A percentile compares a stretch with the other conserved stretches of the same genome.
Conservation (phyloP, 164 flowering plant genomes). For the Platanus orientalis region DNA sequence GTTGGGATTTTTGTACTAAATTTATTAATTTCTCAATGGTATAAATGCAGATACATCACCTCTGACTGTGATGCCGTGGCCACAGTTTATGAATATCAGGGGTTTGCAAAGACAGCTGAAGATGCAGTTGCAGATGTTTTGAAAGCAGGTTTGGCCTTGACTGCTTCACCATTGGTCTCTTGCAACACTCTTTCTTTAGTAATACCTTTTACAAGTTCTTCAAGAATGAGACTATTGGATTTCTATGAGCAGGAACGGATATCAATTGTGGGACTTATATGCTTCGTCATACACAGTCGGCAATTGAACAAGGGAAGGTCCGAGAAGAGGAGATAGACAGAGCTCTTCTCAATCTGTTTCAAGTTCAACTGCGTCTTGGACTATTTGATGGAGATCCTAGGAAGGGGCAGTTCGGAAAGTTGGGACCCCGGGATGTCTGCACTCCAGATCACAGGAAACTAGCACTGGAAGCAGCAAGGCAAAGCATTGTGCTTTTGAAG, state of each 20-base stretch:
- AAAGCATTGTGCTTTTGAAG: constrained; percentile 88
- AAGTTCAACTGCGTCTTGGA: constrained; percentile 79
- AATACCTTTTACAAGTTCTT: neutral
- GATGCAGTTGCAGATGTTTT: constrained; percentile 83
- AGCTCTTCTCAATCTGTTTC: constrained; percentile 73
- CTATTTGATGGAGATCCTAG: constrained; percentile 72
- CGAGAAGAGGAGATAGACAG: constrained; percentile 62
- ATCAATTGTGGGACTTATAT: constrained; percentile 82
- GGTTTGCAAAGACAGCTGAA: constrained; percentile 49
- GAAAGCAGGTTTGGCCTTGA: constrained; percentile 63
- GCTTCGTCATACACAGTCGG: constrained; percentile 50
- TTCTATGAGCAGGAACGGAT: constrained; percentile 60
- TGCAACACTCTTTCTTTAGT: neutral
- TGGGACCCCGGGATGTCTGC: constrained; percentile 73
- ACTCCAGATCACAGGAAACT: constrained; percentile 51
- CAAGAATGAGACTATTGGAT: neutral
- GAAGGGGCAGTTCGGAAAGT: constrained; percentile 44
- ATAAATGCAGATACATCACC: constrained; percentile 64
- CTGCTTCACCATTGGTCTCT: neutral
- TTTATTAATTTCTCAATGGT: constrained; percentile 6
- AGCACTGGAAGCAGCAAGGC: constrained; percentile 88
- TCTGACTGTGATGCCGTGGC: constrained; percentile 99
- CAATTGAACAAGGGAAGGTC: constrained; percentile 68
- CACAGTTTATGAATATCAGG: constrained; percentile 67
- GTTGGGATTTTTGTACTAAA: neutral